phyloP scores from a whole-genome alignment of 495 filamentous ascomycete species.

The Penicillium bialowiezense region DNA sequence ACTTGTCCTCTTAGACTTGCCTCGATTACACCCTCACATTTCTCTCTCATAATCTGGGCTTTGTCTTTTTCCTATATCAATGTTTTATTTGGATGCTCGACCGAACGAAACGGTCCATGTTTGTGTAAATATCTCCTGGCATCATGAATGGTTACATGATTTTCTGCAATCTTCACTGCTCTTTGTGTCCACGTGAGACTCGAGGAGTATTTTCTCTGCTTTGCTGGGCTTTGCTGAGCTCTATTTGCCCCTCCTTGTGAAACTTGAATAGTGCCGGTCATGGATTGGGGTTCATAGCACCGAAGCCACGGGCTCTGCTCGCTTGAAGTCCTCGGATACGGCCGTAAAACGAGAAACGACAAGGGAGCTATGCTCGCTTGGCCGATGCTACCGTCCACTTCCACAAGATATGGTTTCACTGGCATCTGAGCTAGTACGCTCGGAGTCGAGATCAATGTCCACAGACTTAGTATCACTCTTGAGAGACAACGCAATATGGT shows the following conservation, averaged over 20 bases:
- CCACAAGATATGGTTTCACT: too few relatives aligned
- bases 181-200: slow-evolving; percentile 4
- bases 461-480: background rate
- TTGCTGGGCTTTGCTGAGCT: background rate
- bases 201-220: background rate
- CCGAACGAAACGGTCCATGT: slow-evolving; percentile 24
- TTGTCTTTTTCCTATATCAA: slow-evolving; percentile 20
- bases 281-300: background rate
- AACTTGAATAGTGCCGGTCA: background rate
- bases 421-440: too few relatives aligned
- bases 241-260: background rate
- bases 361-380: too few relatives aligned
- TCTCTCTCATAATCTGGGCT: slow-evolving; percentile 14
- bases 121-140: slow-evolving; percentile 48
- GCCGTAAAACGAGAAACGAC: background rate
- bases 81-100: slow-evolving; percentile 23
- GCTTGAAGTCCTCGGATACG: background rate
- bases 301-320: background rate
- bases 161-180: slow-evolving; percentile 12
- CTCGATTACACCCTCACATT: slow-evolving; percentile 10
- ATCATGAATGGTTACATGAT: slow-evolving; percentile 38
- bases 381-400: too few relatives aligned
- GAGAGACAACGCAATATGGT: background rate
- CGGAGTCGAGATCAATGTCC: background rate
- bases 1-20: slow-evolving; percentile 9